Evolutionary conservation across 441 rosid genomes (phyloP).

Genomic region (Metrosideros polymorpha): DNA sequence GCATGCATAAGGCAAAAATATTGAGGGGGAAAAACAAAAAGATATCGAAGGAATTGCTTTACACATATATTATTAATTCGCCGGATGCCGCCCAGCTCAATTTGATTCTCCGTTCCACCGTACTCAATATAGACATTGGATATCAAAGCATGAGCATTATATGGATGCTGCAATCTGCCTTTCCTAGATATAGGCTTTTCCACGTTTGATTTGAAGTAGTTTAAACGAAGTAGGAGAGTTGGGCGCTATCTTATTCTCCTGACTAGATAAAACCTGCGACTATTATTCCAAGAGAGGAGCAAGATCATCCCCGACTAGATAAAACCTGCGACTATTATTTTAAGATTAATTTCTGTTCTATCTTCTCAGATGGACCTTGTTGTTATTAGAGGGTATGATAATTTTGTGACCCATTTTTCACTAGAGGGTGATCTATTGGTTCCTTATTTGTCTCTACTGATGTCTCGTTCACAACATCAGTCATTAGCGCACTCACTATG

Average conservation of each 20-base stretch:
- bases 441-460: not conserved
- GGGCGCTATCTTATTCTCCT: not conserved
- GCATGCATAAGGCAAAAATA: not conserved
- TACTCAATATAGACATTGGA: too few species aligned
- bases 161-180: not conserved
- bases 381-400: not conserved
- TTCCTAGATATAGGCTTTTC: not conserved
- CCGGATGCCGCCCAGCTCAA: not conserved
- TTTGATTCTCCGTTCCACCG: not conserved
- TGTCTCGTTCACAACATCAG: not conserved
- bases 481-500: not conserved
- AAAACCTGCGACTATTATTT: not conserved
- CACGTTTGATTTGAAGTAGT: not conserved
- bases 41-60: not conserved
- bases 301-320: too few species aligned
- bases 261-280: not conserved
- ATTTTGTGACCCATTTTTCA: not conserved
- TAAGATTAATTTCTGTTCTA: not conserved
- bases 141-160: not conserved
- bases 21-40: too few species aligned
- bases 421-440: not conserved
- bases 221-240: not conserved
- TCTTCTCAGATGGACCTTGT: not conserved
- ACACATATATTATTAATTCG: not conserved
- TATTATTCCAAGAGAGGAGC: not conserved